A percentile compares a stretch with the other conserved stretches of the same genome.
These are phyloP conservation scores for Salvia rosmarinus DNA, from an alignment of 257 asterid species.

Conservation along the genomic window DNA sequence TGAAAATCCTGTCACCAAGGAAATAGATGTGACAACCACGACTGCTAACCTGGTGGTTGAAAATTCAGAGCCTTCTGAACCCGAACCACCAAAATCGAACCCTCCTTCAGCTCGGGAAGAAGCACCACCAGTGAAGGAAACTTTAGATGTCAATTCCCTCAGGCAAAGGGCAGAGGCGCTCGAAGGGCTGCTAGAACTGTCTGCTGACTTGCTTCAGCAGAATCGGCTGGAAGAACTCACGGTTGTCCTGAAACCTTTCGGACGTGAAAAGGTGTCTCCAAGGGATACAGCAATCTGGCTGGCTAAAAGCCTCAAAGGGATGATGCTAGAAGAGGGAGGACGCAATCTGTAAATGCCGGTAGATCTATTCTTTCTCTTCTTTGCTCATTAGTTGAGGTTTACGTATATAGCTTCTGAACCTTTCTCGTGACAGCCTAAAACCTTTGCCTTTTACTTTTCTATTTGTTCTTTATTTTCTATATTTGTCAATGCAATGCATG, in stretches of 20 bases:
- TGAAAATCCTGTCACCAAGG: conserved; percentile 51
- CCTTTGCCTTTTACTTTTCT: background rate
- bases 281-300: conserved; percentile 99
- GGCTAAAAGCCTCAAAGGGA: conserved; percentile 92
- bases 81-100: conserved; percentile 40
- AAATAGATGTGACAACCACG: conserved; percentile 46
- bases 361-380: conserved; percentile 19
- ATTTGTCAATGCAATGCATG: conserved; percentile 30
- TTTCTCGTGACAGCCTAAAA: conserved; percentile 4
- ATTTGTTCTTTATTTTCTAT: background rate
- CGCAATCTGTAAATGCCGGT: conserved; percentile 52
- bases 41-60: conserved; percentile 34
- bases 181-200: conserved; percentile 87
- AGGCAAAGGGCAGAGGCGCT: conserved; percentile 97
- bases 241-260: conserved; percentile 91
- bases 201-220: conserved; percentile 96
- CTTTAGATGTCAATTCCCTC: conserved; percentile 71
- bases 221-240: conserved; percentile 83
- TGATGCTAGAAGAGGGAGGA: conserved; percentile 83
- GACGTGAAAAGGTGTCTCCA: conserved; percentile 92
- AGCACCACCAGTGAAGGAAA: conserved; percentile 65
- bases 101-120: conserved; percentile 46
- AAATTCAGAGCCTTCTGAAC: conserved; percentile 43
- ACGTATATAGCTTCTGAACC: conserved; percentile 27
- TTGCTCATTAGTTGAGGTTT: conserved; percentile 27